Base-by-base conservation (phyloP, 306 rosid species). In the Dalbergia oliveri region DNA sequence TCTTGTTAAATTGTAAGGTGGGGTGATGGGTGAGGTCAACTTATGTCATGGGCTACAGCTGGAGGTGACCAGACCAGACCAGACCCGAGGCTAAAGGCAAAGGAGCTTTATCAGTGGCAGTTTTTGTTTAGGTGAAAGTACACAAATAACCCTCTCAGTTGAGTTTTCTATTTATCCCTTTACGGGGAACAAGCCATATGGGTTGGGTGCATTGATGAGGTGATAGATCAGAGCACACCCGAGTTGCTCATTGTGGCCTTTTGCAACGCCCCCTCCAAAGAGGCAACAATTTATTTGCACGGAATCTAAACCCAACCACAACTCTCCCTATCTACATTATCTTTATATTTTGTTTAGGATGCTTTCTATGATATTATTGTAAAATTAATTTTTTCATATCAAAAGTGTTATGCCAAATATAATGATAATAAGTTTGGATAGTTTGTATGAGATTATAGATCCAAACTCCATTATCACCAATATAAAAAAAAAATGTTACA, bases 51-150 rank as follows among this genome's bases (percentile, higher is more conserved):
- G 71, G 79, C 13, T 64, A 64, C 71, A 73, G 70, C 67, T 64
- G 82, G 79, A 82, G 82, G 47, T 63, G 63, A 71, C n/a, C n/a
- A n/a, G n/a, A n/a, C 73, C 75, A 13, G 35, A 66, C 62, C 64
- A 68, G 14, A 34, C 12, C 11, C 39, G 31, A 31, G 16, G 16
- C 39, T 11, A 61, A 35, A 41, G 59, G 69, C 68, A 67, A 78
- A 66, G 59, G 56, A 23, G 1, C 56, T 51, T 65, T 76, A 19
- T 65, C 43, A 50, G 14, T 75, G 1, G 4, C 67, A 39, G 78
- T 37, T 58, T 76, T 18, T 50, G 45, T 39, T 51, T 56, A 5
- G 9, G n/a, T 54, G 71, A 80, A 75, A 78, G 41, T 76, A 83
- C 79, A 10, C 18, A 33, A 63, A 1, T 77, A 31, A 9, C 68